Percentiles rank a stretch among this genome's conserved stretches.
Conservation (phyloP, 257 asterid genomes). For the Voacanga thouarsii region DNA sequence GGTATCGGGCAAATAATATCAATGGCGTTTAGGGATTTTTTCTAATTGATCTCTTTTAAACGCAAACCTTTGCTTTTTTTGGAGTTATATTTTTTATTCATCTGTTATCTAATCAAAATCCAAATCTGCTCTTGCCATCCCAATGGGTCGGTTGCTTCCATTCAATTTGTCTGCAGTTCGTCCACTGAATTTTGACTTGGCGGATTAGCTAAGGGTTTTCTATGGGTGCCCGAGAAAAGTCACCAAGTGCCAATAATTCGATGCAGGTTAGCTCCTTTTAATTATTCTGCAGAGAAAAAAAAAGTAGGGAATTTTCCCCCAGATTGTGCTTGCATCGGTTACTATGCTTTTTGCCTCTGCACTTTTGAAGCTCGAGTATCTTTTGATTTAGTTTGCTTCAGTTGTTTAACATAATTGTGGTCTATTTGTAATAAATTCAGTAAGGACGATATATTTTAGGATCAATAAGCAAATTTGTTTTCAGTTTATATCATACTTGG, state of each 20-base stretch:
- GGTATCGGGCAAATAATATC: conserved; percentile 18
- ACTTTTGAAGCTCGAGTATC: background rate
- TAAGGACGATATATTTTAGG: no score
- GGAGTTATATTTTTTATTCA: conserved; percentile 9
- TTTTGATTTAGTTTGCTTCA: background rate
- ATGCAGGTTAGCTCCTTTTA: conserved; percentile 32
- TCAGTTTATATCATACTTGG: no score
- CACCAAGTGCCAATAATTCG: conserved; percentile 29
- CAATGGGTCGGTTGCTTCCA: conserved; percentile 17
- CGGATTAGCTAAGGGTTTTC: conserved; percentile 4
- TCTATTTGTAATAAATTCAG: background rate
- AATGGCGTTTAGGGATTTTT: conserved; percentile 65
- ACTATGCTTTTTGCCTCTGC: background rate
- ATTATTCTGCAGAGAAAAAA: no score
- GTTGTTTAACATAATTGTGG: background rate
- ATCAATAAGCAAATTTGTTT: no score
- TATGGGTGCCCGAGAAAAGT: conserved; percentile 47
- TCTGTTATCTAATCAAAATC: conserved; percentile 41
- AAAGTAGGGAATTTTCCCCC: background rate
- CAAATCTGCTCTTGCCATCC: conserved; percentile 38
- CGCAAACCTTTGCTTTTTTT: conserved; percentile 18
- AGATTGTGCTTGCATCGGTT: background rate
- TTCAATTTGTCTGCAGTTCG: conserved; percentile 22
- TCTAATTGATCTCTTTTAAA: conserved; percentile 28
- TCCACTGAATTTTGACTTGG: conserved; percentile 31